Percentiles rank a stretch among this genome's conserved stretches.
Evolutionary conservation across 805 yeast genomes (phyloP).

Genomic region (Brettanomyces anomalus): DNA sequence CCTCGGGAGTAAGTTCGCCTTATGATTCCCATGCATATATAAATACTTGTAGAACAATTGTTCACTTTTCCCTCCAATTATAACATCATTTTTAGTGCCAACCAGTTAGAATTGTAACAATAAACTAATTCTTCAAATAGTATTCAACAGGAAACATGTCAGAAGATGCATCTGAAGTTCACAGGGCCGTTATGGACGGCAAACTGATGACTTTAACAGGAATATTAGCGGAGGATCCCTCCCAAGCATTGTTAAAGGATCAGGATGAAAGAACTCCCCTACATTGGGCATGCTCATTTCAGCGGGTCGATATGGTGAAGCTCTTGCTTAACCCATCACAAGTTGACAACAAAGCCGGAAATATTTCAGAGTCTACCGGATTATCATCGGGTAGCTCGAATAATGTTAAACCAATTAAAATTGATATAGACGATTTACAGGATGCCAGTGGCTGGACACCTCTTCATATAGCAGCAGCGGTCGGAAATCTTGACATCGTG

Average conservation of each 20-base stretch:
- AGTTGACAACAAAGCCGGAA: constrained; percentile 8
- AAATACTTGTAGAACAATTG: too few species aligned
- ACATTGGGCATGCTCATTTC: constrained; percentile 81
- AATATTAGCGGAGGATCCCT: constrained; percentile 41
- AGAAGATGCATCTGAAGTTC: constrained; percentile 27
- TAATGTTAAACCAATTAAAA: constrained; percentile 14
- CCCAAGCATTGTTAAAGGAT: constrained; percentile 41
- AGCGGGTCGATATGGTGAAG: constrained; percentile 42
- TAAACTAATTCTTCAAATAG: background rate
- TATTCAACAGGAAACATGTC: constrained; percentile 5
- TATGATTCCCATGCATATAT: too few species aligned
- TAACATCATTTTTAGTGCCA: too few species aligned
- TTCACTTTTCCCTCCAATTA: too few species aligned
- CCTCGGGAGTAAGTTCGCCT: too few species aligned
- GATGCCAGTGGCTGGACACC: constrained; percentile 90
- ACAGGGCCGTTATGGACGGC: constrained; percentile 61
- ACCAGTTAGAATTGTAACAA: too few species aligned
- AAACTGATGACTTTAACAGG: constrained; percentile 42
- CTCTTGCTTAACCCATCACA: constrained; percentile 32
- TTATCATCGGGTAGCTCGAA: background rate
- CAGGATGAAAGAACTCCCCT: constrained; percentile 72
- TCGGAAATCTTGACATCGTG: constrained; percentile 53
- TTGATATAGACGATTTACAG: constrained; percentile 56
- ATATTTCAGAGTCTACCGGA: background rate
- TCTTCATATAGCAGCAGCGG: constrained; percentile 70